Percentiles rank a stretch among this genome's conserved stretches.
Evolutionary conservation across 1,284 basidiomycete genomes (phyloP).

Genomic region (Leccinum insigne): DNA sequence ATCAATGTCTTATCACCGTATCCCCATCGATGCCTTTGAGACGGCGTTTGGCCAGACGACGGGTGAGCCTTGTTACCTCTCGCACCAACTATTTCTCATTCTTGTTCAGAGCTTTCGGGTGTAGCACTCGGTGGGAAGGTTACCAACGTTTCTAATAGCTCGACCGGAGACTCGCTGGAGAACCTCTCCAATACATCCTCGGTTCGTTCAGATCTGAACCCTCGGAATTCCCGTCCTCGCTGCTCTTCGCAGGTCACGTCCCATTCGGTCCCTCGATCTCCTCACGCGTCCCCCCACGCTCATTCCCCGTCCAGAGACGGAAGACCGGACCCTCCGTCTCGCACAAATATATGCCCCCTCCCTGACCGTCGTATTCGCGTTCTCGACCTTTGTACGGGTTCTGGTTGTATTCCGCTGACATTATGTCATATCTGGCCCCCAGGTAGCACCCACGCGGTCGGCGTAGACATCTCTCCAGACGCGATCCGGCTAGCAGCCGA

Average conservation of each 20-base stretch:
- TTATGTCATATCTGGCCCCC: slow-evolving; percentile 63
- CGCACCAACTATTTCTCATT: not conserved
- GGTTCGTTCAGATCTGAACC: slow-evolving; percentile 46
- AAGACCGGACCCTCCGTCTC: slow-evolving; percentile 71
- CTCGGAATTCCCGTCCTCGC: slow-evolving; percentile 9
- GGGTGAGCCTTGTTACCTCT: not conserved
- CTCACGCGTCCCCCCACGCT: slow-evolving; percentile 74
- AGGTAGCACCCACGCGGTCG: slow-evolving; percentile 54
- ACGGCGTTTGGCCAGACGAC: slow-evolving; percentile 55
- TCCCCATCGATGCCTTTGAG: slow-evolving; percentile 25
- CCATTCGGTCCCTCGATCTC: slow-evolving; percentile 84
- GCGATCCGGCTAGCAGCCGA: slow-evolving; percentile 74
- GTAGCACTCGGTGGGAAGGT: slow-evolving; percentile 81
- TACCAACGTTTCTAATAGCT: slow-evolving; percentile 64
- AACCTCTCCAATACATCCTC: slow-evolving; percentile 89
- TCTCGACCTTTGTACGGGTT: slow-evolving; percentile 89
- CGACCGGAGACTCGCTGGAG: slow-evolving; percentile 56
- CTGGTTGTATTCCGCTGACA: slow-evolving; percentile 86
- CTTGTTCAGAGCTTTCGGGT: slow-evolving; percentile 82
- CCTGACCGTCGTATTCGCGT: slow-evolving; percentile 45
- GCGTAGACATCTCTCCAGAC: slow-evolving; percentile 68
- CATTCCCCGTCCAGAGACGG: slow-evolving; percentile 93
- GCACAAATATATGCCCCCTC: slow-evolving; percentile 43
- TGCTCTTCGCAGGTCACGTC: slow-evolving; percentile 61
- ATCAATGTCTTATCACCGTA: slow-evolving; percentile 22